Evolutionary conservation across 768 basidiomycete species (phyloP).

Genomic region (Pulveroboletus sp.): DNA sequence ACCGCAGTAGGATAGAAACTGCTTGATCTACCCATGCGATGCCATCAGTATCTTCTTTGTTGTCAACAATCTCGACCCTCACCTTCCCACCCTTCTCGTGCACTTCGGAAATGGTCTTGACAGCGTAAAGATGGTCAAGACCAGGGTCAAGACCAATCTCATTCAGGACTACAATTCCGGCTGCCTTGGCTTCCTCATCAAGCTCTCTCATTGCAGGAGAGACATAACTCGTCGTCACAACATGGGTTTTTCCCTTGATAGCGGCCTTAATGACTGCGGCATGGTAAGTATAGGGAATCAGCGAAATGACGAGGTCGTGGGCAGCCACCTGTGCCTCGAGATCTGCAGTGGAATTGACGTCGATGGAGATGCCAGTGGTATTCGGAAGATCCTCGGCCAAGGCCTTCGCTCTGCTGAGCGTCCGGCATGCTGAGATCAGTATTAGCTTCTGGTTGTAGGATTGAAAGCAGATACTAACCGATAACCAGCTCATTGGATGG

Average conservation of each 20-base stretch:
- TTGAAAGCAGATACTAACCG: slow-evolving; percentile 42
- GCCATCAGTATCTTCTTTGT: neutral
- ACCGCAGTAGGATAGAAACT: slow-evolving; percentile 93
- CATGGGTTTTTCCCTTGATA: slow-evolving; percentile 78
- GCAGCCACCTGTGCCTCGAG: slow-evolving; percentile 79
- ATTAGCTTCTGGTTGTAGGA: slow-evolving; percentile 1
- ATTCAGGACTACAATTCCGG: slow-evolving; percentile 93
- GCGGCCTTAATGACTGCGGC: slow-evolving; percentile 85
- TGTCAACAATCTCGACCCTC: slow-evolving; percentile 5
- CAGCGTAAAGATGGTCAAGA: slow-evolving; percentile 88
- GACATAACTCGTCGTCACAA: slow-evolving; percentile 95
- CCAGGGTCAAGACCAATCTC: slow-evolving; percentile 98
- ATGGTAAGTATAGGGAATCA: slow-evolving; percentile 95
- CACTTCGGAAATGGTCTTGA: slow-evolving; percentile 92
- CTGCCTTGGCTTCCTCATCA: slow-evolving; percentile 72
- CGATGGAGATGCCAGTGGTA: slow-evolving; percentile 72
- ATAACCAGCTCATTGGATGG: slow-evolving; percentile 82
- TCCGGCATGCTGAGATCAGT: slow-evolving; percentile 68
- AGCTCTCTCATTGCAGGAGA: slow-evolving; percentile 87
- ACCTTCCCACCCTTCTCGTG: slow-evolving; percentile 95
- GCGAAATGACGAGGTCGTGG: slow-evolving; percentile 90
- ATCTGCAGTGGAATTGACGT: slow-evolving; percentile 64
- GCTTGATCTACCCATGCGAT: slow-evolving; percentile 55
- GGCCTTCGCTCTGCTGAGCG: slow-evolving; percentile 67
- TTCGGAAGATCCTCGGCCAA: slow-evolving; percentile 65